Percentiles rank a stretch among this genome's conserved stretches.
These are phyloP conservation scores for Tulasnella sp. DNA, from an alignment of 768 basidiomycete genomes.

Conservation along the genomic window DNA sequence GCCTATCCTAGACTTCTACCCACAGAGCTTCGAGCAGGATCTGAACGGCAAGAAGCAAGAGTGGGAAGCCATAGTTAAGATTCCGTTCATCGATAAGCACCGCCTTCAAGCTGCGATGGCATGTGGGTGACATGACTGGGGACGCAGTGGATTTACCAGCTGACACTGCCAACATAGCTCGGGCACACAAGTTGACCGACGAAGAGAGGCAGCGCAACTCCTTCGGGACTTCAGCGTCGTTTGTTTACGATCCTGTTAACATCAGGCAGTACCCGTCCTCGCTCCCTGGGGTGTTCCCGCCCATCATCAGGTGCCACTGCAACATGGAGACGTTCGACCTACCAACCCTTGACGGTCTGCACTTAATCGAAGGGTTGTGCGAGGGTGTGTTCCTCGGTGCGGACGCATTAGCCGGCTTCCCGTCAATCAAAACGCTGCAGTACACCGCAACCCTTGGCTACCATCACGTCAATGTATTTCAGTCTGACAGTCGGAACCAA, in stretches of 20 bases:
- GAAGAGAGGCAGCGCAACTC: slow-evolving; percentile 70
- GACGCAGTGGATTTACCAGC: neutral
- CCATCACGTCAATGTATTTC: slow-evolving; percentile 91
- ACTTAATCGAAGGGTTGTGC: slow-evolving; percentile 75
- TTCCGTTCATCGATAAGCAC: slow-evolving; percentile 86
- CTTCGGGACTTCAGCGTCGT: slow-evolving; percentile 70
- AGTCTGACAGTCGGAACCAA: slow-evolving; percentile 79
- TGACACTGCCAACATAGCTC: slow-evolving; percentile 35
- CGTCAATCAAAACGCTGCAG: slow-evolving; percentile 83
- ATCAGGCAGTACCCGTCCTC: slow-evolving; percentile 78
- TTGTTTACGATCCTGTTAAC: slow-evolving; percentile 53
- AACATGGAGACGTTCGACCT: slow-evolving; percentile 74
- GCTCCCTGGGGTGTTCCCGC: slow-evolving; percentile 88
- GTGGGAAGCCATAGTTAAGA: slow-evolving; percentile 98
- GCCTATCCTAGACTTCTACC: slow-evolving; percentile 91
- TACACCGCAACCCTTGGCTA: slow-evolving; percentile 62
- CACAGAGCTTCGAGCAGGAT: slow-evolving; percentile 80
- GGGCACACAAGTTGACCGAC: slow-evolving; percentile 60
- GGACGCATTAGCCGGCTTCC: slow-evolving; percentile 88
- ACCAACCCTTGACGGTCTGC: slow-evolving; percentile 73
- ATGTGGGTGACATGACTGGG: slow-evolving; percentile 35
- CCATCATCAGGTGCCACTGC: slow-evolving; percentile 69
- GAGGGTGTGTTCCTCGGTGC: slow-evolving; percentile 81
- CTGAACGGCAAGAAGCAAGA: slow-evolving; percentile 97
- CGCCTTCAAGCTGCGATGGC: slow-evolving; percentile 75